Conservation (phyloP, 75 land plant species). For the Pinus tabuliformis region DNA sequence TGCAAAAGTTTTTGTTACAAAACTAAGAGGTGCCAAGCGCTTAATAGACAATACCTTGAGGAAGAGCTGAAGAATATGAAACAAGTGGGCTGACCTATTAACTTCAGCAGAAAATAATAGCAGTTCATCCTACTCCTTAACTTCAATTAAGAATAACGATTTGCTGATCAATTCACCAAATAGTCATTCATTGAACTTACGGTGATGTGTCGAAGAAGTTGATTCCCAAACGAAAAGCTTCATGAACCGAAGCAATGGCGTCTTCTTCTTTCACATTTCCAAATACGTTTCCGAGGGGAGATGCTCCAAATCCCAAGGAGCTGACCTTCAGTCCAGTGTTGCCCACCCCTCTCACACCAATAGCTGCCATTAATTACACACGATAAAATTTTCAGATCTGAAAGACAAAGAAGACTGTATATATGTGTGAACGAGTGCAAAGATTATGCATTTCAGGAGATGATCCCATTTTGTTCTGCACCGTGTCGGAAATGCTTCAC, state of each 20-base stretch:
- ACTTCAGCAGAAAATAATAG: background rate
- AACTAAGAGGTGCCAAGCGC: too few relatives aligned
- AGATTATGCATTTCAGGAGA: too few relatives aligned
- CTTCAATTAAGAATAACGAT: background rate
- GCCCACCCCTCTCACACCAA: conserved; percentile 66
- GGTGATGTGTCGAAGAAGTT: conserved; percentile 99
- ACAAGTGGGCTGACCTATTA: background rate
- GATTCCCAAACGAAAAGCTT: conserved; percentile 76
- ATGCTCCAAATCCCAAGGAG: conserved; percentile 89
- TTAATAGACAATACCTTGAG: too few relatives aligned
- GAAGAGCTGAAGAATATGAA: background rate
- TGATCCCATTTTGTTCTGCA: too few relatives aligned
- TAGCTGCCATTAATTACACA: background rate
- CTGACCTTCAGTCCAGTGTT: conserved; percentile 82
- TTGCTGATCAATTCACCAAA: background rate
- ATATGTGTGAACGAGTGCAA: too few relatives aligned
- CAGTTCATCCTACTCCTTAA: background rate
- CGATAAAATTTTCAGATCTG: too few relatives aligned
- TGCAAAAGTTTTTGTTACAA: too few relatives aligned
- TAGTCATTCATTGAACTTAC: conserved; percentile 23
- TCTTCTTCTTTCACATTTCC: conserved; percentile 69
- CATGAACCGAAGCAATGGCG: conserved; percentile 74
- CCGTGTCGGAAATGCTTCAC: too few relatives aligned
- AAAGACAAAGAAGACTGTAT: too few relatives aligned
- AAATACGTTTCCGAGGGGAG: conserved; percentile 92